Percentiles rank a stretch among this genome's conserved stretches.
phyloP scores from a whole-genome alignment of 1,284 basidiomycete species.

The Irpex sp. region DNA sequence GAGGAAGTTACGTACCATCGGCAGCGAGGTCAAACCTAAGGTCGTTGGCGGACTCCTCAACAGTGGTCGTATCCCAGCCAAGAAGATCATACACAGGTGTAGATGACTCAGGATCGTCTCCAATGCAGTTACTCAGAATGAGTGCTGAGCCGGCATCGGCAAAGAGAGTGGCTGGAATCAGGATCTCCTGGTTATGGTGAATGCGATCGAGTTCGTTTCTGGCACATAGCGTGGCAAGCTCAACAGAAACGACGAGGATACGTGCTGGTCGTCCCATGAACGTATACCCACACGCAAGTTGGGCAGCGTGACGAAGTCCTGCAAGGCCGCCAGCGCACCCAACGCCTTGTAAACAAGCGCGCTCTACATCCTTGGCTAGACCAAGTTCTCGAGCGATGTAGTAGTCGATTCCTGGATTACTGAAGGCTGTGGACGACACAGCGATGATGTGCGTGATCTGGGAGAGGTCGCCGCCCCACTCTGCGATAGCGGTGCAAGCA shows the following conservation, averaged over 20 bases:
- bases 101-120: conserved; percentile 2
- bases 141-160: conserved; percentile 11
- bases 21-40: conserved; percentile 8
- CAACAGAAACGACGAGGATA: conserved; percentile 3
- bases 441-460: conserved; percentile 12
- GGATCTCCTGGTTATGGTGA: conserved; percentile 4
- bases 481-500: conserved; percentile 4
- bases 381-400: conserved; percentile 10
- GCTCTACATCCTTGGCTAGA: conserved; percentile 5
- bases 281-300: conserved; percentile 3
- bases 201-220: conserved; percentile 8
- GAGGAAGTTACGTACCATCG: background rate
- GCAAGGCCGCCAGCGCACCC: conserved; percentile 13
- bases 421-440: conserved; percentile 6
- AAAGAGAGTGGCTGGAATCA: conserved; percentile 7
- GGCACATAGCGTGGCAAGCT: conserved; percentile 3
- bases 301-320: conserved; percentile 7
- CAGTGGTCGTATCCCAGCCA: conserved; percentile 9
- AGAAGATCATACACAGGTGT: conserved; percentile 11
- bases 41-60: conserved; percentile 7
- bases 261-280: conserved; percentile 4
- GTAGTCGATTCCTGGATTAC: conserved; percentile 11
- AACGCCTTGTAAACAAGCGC: conserved; percentile 10
- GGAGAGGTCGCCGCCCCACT: conserved; percentile 11
- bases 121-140: conserved; percentile 10